Base-by-base conservation (phyloP, 805 yeast species). In the Schizosaccharomyces octosporus region DNA sequence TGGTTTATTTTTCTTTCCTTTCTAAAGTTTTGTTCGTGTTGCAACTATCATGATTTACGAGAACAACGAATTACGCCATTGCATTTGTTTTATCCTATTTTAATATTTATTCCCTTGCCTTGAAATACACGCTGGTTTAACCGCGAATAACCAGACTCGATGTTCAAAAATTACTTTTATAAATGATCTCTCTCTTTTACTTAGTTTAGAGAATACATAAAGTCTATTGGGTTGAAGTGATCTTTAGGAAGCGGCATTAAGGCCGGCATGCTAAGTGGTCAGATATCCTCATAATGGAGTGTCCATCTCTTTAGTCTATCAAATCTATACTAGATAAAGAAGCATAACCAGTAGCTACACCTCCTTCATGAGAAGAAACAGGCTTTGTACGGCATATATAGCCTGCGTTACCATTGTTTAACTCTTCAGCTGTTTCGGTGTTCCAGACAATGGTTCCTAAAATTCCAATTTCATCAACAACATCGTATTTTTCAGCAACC, bases 281-380 rank as follows among this genome's bases (percentile, higher is more conserved):
- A 36, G 41, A 13, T 13, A 36, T 9, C 3, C 15, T 48, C 55
- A 15, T 48, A 48, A 48, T 48, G 31, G 13, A 24, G 21, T 13
- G 17, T 24, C 21, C 41, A 55, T 27, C 17, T 21, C 42, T 15
- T 32, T 19, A 32, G 75, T 67, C 69, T 13, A 68, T 65, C 54
- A 87, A 73, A 63, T 81, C 80, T 45, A 88, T 76, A 68, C 88
- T 85, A 71, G 93, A 98, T 51, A 93, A 86, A 71, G 97, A 88
- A 5, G 97, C 99, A 72, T 86, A 90, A 1, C 99, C 99, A 17
- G 98, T 98, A 27, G 97, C 97, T 42, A 93, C 97, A 48, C 99
- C 99, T 48, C 98, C 98, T 74, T 93, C 99, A 71, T 93, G 83
- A 61, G 95, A 84, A 3, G 84, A 74, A 65, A 86, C 84, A 62